Evolutionary conservation across 164 flowering plant genomes (phyloP), one percentile per base, ranked within the genome.

Genomic region (Nymphaea colorata): DNA sequence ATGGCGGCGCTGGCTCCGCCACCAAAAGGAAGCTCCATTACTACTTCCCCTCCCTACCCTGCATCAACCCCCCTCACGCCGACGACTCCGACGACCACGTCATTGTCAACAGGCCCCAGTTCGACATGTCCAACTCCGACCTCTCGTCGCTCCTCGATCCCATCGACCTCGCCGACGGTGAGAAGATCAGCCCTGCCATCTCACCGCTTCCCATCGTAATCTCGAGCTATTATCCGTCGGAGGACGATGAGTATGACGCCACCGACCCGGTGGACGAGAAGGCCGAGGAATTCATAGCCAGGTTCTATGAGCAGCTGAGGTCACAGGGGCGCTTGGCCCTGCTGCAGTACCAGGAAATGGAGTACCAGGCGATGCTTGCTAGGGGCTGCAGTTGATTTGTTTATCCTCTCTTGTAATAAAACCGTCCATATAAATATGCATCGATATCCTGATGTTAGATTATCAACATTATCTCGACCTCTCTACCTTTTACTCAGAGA

Each of bases 201-300:
- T 84, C 85, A 1, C 84, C 84, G 2, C 80, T 78, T 17, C 68
- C 82, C 0, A 73, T 80, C 1, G 66, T 74, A 51, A 70, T 78
- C 64, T 61, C 64, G 0, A 75, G 86, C 2, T 73, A 81, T 69
- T 81, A 76, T 63, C 80, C 85, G 3, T 76, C 80, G 0, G 82
- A 79, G 6, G 82, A 78, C 2, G 64, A 61, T 4, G 84, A 81
- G 57, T 45, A 65, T 14, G 70, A 69, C 6, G 68, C 65, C 3
- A 64, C 59, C 7, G 72, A 62, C 2, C 71, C 73, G 64, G 82
- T 83, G 2, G 86, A 83, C 64, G 77, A 77, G 42, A 78, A 81
- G 25, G 88, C 88, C 3, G 86, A 85, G 74, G 85, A 83, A 44
- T 85, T 83, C 72, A 85, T 83, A 51, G 78, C 69, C 64, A 76